Base-by-base conservation (phyloP, 2,329 filamentous ascomycete genomes). In the Bipolaris cookei region DNA sequence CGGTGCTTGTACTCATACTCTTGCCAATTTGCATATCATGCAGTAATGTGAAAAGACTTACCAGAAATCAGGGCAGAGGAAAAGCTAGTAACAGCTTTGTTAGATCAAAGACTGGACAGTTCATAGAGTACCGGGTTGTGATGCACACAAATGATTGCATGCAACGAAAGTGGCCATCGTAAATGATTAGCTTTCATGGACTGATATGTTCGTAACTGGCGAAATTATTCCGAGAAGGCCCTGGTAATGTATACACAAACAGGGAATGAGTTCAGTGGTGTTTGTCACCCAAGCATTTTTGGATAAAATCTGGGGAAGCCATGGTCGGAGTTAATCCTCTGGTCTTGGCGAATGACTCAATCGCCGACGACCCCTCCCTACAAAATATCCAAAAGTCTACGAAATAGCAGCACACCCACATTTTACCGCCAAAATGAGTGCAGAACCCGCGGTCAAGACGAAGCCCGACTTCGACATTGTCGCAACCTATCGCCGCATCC, bases 401-500 rank as follows among this genome's bases (percentile, higher is more conserved):
- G 18, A 35, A 39, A 51, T 30, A 43, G 20, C 14, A 43, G 45
- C 45, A 35, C 37, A 14, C 34, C n/a, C 46, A 18, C 28, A 43
- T 52, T 30, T 39, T 32, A 45, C 41, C 47, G 50, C 58, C 61
- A 68, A 57, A 46, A 74, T 74, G 71, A 73, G 64, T 43, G 21
- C 62, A 30, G 52, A 59, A 51, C 45, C 65, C 11, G 63, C 63
- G 28, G 32, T 38, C 43, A 66, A 63, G 28, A 51, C 66, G 4
- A 49, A 63, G 35, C 62, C 72, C 16, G 57, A 59, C 6, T 81
- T 80, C 68, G 78, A 82, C 75, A 87, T 91, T 59, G 87, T 90
- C 66, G 78, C 82, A 54, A 85, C 86, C 44, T 91, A 91, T 80
- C 82, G 85, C 68, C 78, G 81, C 47, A 83, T 90, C 46, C 83